phyloP scores from a whole-genome alignment of 1,284 basidiomycete genomes.

The Phylloporus sp. region DNA sequence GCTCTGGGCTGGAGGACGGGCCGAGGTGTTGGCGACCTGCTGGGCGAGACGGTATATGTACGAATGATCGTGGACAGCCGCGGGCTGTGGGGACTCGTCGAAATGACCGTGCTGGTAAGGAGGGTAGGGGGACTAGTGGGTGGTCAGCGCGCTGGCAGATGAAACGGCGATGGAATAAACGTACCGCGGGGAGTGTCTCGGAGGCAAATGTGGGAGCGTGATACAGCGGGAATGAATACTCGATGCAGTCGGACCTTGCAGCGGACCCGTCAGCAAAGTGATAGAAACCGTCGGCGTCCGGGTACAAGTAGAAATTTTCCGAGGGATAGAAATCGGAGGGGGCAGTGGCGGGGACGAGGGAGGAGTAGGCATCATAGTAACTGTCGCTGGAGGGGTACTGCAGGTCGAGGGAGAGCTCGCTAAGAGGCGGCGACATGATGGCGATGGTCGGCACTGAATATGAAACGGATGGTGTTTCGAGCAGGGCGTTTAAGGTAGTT shows the following conservation, averaged over 20 bases:
- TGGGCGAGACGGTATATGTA: conserved; percentile 37
- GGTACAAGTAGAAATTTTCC: conserved; percentile 41
- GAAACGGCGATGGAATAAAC: conserved; percentile 15
- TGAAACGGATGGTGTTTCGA: conserved; percentile 32
- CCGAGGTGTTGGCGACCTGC: conserved; percentile 26
- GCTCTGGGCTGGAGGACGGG: conserved; percentile 39
- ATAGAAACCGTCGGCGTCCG: conserved; percentile 41
- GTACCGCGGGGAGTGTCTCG: conserved; percentile 28
- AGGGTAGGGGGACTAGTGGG: conserved; percentile 25
- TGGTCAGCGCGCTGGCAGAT: conserved; percentile 6
- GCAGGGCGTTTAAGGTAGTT: conserved; percentile 5
- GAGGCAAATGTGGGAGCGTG: conserved; percentile 27
- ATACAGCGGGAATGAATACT: conserved; percentile 32
- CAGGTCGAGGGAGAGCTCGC: conserved; percentile 30
- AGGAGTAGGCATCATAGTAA: conserved; percentile 33
- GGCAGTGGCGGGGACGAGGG: conserved; percentile 13
- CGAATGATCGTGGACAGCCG: conserved; percentile 29
- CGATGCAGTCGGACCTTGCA: conserved; percentile 37
- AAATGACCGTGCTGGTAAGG: conserved; percentile 30
- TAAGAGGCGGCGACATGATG: conserved; percentile 38
- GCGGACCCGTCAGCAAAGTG: conserved; percentile 38
- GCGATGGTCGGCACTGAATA: conserved; percentile 21
- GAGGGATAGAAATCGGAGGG: conserved; percentile 36
- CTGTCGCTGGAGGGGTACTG: conserved; percentile 27
- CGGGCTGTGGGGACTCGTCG: conserved; percentile 22